Conservation (phyloP, 2,329 filamentous ascomycete genomes). For the Chaetomium sp. region DNA sequence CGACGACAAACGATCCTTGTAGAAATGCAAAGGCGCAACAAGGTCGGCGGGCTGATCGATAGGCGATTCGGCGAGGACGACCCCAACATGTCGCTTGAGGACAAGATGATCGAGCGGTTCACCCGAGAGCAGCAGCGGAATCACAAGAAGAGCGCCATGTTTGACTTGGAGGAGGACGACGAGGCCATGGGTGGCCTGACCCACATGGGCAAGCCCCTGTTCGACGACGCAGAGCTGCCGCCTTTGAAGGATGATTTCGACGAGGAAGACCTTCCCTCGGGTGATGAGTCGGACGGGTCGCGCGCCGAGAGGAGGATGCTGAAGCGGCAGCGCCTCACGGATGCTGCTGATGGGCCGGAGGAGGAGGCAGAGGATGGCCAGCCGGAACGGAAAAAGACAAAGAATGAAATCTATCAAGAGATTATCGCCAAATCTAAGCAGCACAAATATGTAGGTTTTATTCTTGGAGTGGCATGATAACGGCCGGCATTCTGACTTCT, state of each 20-base stretch:
- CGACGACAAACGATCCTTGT: conserved; percentile 77
- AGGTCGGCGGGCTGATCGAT: conserved; percentile 87
- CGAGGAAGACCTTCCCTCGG: conserved; percentile 62
- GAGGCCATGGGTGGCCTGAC: conserved; percentile 64
- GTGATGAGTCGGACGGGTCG: conserved; percentile 47
- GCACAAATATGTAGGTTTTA: conserved; percentile 60
- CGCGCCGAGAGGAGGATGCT: conserved; percentile 48
- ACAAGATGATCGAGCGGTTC: conserved; percentile 86
- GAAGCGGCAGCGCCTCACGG: conserved; percentile 50
- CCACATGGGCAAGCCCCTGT: conserved; percentile 72
- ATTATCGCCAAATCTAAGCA: conserved; percentile 95
- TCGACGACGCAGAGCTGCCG: conserved; percentile 54
- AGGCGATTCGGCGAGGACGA: conserved; percentile 94
- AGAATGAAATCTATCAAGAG: conserved; percentile 97
- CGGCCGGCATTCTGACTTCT: neutral
- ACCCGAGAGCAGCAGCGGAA: conserved; percentile 76
- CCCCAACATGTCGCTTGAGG: conserved; percentile 85
- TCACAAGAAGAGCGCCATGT: conserved; percentile 71
- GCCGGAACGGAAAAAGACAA: conserved; percentile 84
- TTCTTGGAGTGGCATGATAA: no score
- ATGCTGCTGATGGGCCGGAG: conserved; percentile 44
- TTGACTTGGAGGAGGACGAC: conserved; percentile 81
- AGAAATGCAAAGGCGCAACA: conserved; percentile 83
- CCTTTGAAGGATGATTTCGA: conserved; percentile 66
- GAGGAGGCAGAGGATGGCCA: conserved; percentile 44